Evolutionary conservation across 331 rosid species (phyloP), one percentile per base, ranked within the genome.

Genomic region (Acacia concinna): DNA sequence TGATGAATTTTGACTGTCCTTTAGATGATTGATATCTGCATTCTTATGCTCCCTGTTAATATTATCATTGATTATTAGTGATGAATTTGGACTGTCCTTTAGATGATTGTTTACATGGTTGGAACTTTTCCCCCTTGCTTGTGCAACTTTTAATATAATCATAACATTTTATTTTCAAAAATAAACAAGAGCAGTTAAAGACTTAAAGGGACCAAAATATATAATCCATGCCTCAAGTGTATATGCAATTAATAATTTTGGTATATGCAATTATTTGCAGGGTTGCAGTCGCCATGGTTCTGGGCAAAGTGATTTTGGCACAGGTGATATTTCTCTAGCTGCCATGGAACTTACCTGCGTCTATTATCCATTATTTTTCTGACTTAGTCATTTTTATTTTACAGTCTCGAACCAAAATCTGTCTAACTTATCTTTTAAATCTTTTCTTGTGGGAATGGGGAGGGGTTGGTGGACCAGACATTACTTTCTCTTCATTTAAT

Each of bases 271-370:
- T 51, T 78, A 41, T 75, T 54, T 63, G 71, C 93, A 96, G 99
- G 97, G 99, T 79, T 90, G 97, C 91, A 89, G 92, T 81, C 90
- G 91, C 66, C 71, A 82, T 85, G 89, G 90, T 54, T 82, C 83
- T 76, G 97, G 92, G 74, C 97, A 96, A 77, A 88, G 81, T 71
- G 97, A 78, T 78, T 88, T 79, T 87, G 83, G 91, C 78, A 66
- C 93, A 85, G 99, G 99, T 96, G 89, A 79, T 68, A 32, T 67
- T 41, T 81, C 38, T 20, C 66, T 76, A 15, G 51, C 43, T 41
- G 78, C 46, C 17, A 31, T 21, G 13, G 34, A 85, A 71, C 68
- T 8, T 59, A 52, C 78, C 72, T 34, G 65, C 41, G 8, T 20
- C 56, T 78, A 11, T 52, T 66, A 56, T 60, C 15, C 51, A 3